Percentiles rank a stretch among this genome's conserved stretches.
Conservation (phyloP, 257 asterid genomes). For the Petrea volubilis region DNA sequence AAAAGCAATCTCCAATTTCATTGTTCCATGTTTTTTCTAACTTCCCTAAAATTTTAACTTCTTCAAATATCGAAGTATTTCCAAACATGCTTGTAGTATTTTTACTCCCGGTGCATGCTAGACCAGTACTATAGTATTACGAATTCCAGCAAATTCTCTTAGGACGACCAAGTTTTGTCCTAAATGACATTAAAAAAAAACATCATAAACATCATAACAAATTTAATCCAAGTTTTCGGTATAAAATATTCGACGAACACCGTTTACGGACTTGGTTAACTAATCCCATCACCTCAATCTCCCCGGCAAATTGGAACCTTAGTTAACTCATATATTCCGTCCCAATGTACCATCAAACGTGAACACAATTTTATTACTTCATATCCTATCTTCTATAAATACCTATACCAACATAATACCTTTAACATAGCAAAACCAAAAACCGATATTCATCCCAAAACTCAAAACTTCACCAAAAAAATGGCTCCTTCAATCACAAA, state of each 20-base stretch:
- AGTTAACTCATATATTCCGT: background rate
- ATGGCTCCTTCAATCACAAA: constrained; percentile 5
- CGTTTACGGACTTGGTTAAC: constrained; percentile 15
- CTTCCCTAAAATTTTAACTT: too few species aligned
- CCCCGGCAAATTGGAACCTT: constrained; percentile 26
- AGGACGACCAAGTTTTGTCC: too few species aligned
- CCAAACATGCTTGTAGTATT: too few species aligned
- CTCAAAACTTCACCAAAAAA: background rate
- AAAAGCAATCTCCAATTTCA: too few species aligned
- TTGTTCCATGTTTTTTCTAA: too few species aligned
- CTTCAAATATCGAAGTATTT: too few species aligned
- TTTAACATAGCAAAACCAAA: background rate
- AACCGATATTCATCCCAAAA: background rate
- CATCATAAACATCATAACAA: background rate
- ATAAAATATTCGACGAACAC: background rate
- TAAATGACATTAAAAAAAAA: too few species aligned
- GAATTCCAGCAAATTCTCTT: too few species aligned
- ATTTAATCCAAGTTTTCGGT: background rate
- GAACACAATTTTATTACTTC: background rate
- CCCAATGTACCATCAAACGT: background rate
- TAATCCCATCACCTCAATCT: constrained; percentile 16
- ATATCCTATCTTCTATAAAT: constrained; percentile 11
- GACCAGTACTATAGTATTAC: too few species aligned
- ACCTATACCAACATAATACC: background rate
- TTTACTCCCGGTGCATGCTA: too few species aligned